Conservation (phyloP, 768 basidiomycete species). For the Tulasnella sp. region DNA sequence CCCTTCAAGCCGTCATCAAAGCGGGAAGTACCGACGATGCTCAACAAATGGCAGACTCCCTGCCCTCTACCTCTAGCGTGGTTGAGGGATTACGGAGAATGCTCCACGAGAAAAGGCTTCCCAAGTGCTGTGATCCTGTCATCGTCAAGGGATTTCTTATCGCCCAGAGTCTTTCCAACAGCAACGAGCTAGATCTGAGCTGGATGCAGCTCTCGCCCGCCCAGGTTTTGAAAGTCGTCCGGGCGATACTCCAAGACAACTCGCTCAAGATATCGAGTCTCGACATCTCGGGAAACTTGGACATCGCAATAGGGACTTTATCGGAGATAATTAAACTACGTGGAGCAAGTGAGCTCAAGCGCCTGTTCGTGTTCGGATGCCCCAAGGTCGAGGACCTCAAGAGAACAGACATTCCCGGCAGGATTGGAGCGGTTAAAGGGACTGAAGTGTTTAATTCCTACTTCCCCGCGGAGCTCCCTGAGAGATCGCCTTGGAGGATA, state of each 20-base stretch:
- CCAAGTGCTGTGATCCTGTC: neutral
- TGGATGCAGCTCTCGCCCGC: neutral
- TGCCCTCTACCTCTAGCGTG: neutral
- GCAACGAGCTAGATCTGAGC: neutral
- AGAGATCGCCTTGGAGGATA: neutral
- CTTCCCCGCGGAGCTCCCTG: neutral
- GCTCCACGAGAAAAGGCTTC: neutral
- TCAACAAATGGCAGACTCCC: neutral
- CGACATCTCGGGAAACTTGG: neutral
- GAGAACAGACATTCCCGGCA: neutral
- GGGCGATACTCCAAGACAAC: neutral
- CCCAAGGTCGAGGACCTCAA: neutral
- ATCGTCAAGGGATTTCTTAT: neutral
- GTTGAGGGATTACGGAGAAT: neutral
- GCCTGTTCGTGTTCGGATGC: neutral
- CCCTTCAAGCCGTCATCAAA: neutral
- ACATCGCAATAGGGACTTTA: neutral
- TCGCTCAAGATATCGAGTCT: neutral
- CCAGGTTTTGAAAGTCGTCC: neutral
- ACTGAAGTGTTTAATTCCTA: neutral
- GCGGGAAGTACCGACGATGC: neutral
- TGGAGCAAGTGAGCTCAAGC: neutral
- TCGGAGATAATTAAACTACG: neutral
- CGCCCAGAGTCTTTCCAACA: neutral
- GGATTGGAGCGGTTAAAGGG: neutral